Conservation (phyloP, 305 asterid genomes). For the Fraxinus floribunda region DNA sequence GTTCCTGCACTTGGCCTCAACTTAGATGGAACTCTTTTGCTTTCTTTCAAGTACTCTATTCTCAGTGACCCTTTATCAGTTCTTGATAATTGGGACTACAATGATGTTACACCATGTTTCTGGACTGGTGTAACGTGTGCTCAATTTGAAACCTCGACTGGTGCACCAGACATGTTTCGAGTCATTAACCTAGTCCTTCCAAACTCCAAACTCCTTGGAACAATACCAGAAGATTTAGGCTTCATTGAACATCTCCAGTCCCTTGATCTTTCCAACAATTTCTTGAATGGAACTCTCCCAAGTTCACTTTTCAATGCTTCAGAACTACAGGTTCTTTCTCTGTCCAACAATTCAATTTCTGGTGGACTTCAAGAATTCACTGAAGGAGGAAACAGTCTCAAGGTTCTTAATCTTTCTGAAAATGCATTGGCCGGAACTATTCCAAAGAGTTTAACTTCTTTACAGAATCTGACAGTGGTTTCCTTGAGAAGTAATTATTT, state of each 20-base stretch:
- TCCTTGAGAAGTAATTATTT: conserved; percentile 55
- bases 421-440: conserved; percentile 59
- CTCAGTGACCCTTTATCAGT: conserved; percentile 70
- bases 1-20: conserved; percentile 50
- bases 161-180: conserved; percentile 33
- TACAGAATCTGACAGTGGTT: conserved; percentile 48
- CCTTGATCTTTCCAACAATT: conserved; percentile 72
- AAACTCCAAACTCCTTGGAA: conserved; percentile 54
- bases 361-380: conserved; percentile 48
- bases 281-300: conserved; percentile 72
- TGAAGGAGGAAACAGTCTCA: conserved; percentile 22
- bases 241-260: conserved; percentile 52
- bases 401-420: conserved; percentile 55
- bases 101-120: conserved; percentile 61
- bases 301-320: conserved; percentile 59
- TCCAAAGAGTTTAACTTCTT: conserved; percentile 39
- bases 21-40: conserved; percentile 73
- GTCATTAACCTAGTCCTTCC: conserved; percentile 59
- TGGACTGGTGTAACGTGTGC: conserved; percentile 81
- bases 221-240: conserved; percentile 61
- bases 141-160: conserved; percentile 24
- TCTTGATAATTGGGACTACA: conserved; percentile 77
- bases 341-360: conserved; percentile 52
- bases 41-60: conserved; percentile 74
- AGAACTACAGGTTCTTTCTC: conserved; percentile 47